Evolutionary conservation across 73 alveolate genomes (phyloP), one percentile per base, ranked within the genome.

Genomic region (Effrenium voratum): DNA sequence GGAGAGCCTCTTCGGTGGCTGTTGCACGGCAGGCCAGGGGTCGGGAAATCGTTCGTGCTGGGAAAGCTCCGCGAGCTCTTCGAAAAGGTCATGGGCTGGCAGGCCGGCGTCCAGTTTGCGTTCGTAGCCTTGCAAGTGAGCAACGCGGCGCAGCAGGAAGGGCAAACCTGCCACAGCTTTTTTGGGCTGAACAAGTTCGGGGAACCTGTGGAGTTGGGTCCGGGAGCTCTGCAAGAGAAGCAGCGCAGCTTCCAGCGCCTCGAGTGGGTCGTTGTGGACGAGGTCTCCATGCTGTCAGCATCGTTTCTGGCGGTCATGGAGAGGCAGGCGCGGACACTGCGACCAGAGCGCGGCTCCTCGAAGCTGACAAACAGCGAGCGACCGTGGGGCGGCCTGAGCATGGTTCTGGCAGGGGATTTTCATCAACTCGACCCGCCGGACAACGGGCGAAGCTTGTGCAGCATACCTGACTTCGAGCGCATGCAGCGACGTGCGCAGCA

Each of bases 391-490:
- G 83, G 83, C 83, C 22, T 72, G 8, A 72, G n/a, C 49, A 38
- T 72, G 24, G 13, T 72, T 32, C 83, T 72, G 15, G 45, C 49
- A 3, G 83, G 83, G 12, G 83, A 72, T 47, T 72, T 72, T 36
- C 83, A 72, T 47, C 83, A 72, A 38, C 83, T 72, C 34, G 50
- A n/a, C 13, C 83, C 83, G 49, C 83, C 83, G n/a, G 83, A 72
- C 73, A 60, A 60, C n/a, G 73, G 73, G 5, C 38, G 15, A 36
- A 36, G 38, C 38, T 60, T 60, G 73, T 60, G 73, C 73, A 52
- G 66, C 66, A 10, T 10, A 19, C 66, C 66, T 52, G 66, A 19
- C 28, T 10, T 13, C 19, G 19, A 52, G 19, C 10, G 19, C 10
- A 52, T 52, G 28, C 28, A 10, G 66, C 66, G 66, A 19, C n/a